phyloP scores from a whole-genome alignment of 371 early-diverging fungal genomes.

The Parasitella parasitica region DNA sequence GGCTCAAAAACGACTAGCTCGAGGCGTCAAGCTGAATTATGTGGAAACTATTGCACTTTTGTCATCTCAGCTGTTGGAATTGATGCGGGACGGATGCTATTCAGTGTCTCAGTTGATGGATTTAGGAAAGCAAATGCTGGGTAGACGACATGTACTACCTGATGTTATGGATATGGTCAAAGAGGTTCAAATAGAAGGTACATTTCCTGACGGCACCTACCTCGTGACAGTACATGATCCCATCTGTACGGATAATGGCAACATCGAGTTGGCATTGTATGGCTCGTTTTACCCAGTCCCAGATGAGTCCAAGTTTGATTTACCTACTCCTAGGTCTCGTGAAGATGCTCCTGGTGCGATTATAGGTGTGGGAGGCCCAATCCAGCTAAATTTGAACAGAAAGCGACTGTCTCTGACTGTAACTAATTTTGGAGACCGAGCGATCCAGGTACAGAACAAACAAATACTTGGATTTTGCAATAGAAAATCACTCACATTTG shows the following conservation, averaged over 20 bases:
- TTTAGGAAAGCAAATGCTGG: constrained; percentile 84
- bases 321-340: constrained; percentile 18
- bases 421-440: constrained; percentile 89
- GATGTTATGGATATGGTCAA: constrained; percentile 68
- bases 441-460: constrained; percentile 61
- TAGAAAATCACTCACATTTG: background rate
- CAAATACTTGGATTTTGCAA: background rate
- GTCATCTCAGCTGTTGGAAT: constrained; percentile 81
- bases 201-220: constrained; percentile 90
- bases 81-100: constrained; percentile 85
- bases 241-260: constrained; percentile 77
- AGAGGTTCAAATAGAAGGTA: constrained; percentile 89
- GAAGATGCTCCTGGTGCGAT: constrained; percentile 65
- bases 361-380: constrained; percentile 58
- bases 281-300: constrained; percentile 86
- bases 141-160: constrained; percentile 80
- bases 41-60: constrained; percentile 87
- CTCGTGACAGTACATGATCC: constrained; percentile 91
- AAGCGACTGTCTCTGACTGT: constrained; percentile 68
- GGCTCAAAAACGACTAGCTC: constrained; percentile 88
- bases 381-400: constrained; percentile 74
- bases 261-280: constrained; percentile 80
- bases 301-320: constrained; percentile 53
- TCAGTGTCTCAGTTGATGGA: constrained; percentile 88
- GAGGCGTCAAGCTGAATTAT: constrained; percentile 86